Base-by-base conservation (phyloP, 371 early-diverging fungal genomes). In the Mucor circinelloides region DNA sequence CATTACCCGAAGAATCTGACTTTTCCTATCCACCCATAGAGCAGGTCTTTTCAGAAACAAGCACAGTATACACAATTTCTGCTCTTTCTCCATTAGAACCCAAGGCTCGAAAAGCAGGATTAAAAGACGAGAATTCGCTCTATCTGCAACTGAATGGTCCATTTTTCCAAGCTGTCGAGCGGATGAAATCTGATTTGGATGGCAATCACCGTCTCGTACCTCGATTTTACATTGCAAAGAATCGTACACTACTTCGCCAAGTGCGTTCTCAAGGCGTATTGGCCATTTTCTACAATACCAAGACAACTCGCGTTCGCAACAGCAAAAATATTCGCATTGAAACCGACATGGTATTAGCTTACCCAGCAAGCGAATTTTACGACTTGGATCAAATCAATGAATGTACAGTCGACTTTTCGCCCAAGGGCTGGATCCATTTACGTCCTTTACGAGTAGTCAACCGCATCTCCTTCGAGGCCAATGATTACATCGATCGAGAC, bases 151-250 rank as follows among this genome's bases (percentile, higher is more conserved):
- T 83, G 2, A 83, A 83, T 42, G 76, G 81, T 0, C 78, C 76
- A 1, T 81, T 84, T 40, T 84, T 81, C 55, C 74, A 80, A 48
- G 75, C 80, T 0, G 66, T 84, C 1, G 72, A 77, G 23, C 64
- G 66, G 3, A 80, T 81, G 77, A 80, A 77, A 52, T 52, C 59
- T 1, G 55, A 76, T 55, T 67, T 73, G 0, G 63, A 59, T 1
- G 73, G 67, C 0, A 66, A 73, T 25, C 74, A 75, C 13, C 48
- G 50, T 0, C 58, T 71, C 0, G 69, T 77, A 10, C 82, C 84
- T 21, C 80, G 84, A 0, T 78, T 84, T 28, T 81, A 78, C 42
- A 75, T 84, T 70, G 75, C 82, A 19, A 81, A 80, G 63, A 81
- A 84, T 57, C 79, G 79, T 9, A 77, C 80, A 1, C 42, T 81